A percentile compares a stretch with the other conserved stretches of the same genome.
These are phyloP conservation scores for Solanum raphanifolium DNA, from an alignment of 257 asterid genomes.

Conservation along the genomic window DNA sequence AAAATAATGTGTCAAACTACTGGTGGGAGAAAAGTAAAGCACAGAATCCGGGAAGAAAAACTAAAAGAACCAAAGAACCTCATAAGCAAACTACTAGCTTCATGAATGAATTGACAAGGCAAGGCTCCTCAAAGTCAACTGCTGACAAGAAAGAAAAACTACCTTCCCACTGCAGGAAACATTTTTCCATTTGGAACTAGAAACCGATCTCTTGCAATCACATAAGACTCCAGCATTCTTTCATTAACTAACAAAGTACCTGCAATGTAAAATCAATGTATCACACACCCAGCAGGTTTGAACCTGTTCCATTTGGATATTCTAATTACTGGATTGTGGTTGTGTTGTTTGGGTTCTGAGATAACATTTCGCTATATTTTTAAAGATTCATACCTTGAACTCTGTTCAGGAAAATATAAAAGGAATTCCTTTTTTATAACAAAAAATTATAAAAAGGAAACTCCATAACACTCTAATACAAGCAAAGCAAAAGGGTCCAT, in stretches of 20 bases:
- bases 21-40: not conserved
- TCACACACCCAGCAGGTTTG: not conserved
- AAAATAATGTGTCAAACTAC: not conserved
- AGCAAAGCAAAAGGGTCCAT: not conserved
- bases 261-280: slow-evolving; percentile 16
- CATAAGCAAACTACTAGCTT: not conserved
- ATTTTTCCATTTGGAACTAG: slow-evolving; percentile 89
- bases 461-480: not conserved
- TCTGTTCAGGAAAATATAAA: not conserved
- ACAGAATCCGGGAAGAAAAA: not conserved
- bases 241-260: slow-evolving; percentile 95
- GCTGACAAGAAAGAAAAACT: not conserved
- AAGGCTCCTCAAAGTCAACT: not conserved
- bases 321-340: not conserved
- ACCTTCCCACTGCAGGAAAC: slow-evolving; percentile 96
- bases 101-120: not conserved
- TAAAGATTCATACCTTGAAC: not conserved
- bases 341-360: not conserved
- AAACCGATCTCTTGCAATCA: slow-evolving; percentile 96
- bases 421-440: not conserved
- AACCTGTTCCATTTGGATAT: not conserved
- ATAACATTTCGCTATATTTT: not conserved
- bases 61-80: not conserved
- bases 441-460: not conserved
- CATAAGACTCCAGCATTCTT: slow-evolving; percentile 96